Evolutionary conservation across 305 asterid species (phyloP), one percentile per base, ranked within the genome.

Genomic region (Plantago lanceolata): DNA sequence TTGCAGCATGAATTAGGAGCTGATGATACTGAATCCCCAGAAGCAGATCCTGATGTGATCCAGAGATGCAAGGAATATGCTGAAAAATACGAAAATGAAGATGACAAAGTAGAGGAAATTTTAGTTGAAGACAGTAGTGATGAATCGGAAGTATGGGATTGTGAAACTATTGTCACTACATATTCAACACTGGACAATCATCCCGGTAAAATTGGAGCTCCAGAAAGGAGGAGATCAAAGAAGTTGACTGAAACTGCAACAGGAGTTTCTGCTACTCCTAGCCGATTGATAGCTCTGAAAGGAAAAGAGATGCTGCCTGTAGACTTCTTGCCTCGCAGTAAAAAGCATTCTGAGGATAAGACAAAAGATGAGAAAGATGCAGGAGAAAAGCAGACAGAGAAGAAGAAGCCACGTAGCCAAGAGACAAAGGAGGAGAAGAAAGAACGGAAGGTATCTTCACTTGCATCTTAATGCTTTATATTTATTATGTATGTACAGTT

Each of bases 401-500:
- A 70, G 73, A 78, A 72, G 78, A 89, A 89, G 78, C 83, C 75
- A 51, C 85, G 79, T 12, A 72, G 84, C 56, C 82, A 76, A 73
- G 98, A 92, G 80, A 57, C 97, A 1, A 92, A 85, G 82, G 98
- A 92, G 78, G 98, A 92, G 72, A 92, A 89, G 90, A 92, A 87
- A 73, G 94, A 85, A 75, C 76, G 96, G 61, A 92, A 89, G 98
- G 98, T 92, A 71, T 33, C 9, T 5, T 33, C 9, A 33, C 40
- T 33, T 31, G 7, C 7, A 31, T 33, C 40, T 33, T 7, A 33
- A 33, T 33, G 40, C 11, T 33, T 8, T 31, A 54, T 18, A 26
- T 70, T 21, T 44, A 17, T 1, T 62, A 68, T 47, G 40, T 6
- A 18, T 61, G 50, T 37, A 59, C n/a, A n/a, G n/a, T 50, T 1